Base-by-base conservation (phyloP, 768 basidiomycete genomes). In the Rhizopogon vinicolor region DNA sequence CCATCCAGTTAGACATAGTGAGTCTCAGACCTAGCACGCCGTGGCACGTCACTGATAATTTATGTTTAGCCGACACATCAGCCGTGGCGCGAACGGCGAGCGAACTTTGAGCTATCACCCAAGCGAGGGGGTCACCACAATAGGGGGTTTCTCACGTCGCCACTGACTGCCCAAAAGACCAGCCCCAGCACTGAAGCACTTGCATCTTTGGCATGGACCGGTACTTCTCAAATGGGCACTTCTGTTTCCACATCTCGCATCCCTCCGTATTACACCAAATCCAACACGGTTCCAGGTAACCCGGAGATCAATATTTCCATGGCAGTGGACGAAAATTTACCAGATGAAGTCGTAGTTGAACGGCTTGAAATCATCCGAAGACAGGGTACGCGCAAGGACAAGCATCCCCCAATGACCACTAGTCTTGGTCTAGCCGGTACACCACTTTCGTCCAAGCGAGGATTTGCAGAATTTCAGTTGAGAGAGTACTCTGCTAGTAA, bases 341-440 rank as follows among this genome's bases (percentile, higher is more conserved):
- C 79, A 2, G 80, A 83, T 62, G 80, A 81, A 59, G 74, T 69
- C 37, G 68, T 83, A 10, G 72, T 83, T 6, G 68, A 76, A 46
- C 72, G 72, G 45, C 69, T 83, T 25, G 81, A 83, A 62, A 65
- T 66, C 19, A 75, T 81, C 59, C 67, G 75, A 31, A 63, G 58
- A 62, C 63, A 65, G 59, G 22, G 52, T 31, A 33, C 37, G 18
- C 28, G 9, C 48, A 37, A 49, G 33, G 48, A 37, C 14, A 49
- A 49, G 35, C 33, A 16, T n/a, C 7, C 13, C 22, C 18, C 35
- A 9, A 37, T 19, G 14, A 6, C 14, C 22, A 37, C 48, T 37
- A 37, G 48, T 9, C 14, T 19, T 25, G 48, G 6, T 19, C 3
- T 7, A 7, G 31, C 18, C 7, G 19, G 19, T 35, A 37, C 18